Conservation (phyloP, 2,329 filamentous ascomycete genomes). For the Penicillium sp. region DNA sequence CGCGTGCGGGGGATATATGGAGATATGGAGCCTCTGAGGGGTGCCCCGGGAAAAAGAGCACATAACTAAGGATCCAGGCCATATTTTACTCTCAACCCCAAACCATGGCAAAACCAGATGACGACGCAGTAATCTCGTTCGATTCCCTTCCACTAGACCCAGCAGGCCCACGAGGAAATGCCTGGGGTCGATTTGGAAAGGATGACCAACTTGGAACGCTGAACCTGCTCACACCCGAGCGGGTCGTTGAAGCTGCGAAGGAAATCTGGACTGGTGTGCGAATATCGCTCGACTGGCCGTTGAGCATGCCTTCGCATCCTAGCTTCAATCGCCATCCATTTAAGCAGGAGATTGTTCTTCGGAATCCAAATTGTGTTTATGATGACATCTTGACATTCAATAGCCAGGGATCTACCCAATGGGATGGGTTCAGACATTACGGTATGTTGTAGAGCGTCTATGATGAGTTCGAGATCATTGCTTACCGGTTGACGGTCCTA, state of each 20-base stretch:
- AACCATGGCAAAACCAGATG: not conserved
- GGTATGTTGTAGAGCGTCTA: conserved; percentile 1
- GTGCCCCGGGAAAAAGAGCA: not conserved
- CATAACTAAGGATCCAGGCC: no score
- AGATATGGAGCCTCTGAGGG: not conserved
- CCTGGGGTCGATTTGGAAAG: conserved; percentile 55
- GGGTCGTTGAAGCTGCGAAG: conserved; percentile 40
- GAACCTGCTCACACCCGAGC: conserved; percentile 50
- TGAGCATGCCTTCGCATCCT: conserved; percentile 22
- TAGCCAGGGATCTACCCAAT: conserved; percentile 22
- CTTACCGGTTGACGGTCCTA: not conserved
- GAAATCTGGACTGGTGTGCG: conserved; percentile 40
- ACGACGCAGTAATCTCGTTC: conserved; percentile 5
- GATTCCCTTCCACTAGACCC: conserved; percentile 19
- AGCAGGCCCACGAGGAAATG: conserved; percentile 50
- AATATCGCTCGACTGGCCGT: conserved; percentile 24
- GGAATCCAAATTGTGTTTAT: conserved; percentile 17
- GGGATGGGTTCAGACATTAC: conserved; percentile 27
- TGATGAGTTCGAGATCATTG: not conserved
- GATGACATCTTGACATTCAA: conserved; percentile 24
- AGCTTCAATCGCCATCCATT: conserved; percentile 24
- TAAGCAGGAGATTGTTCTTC: conserved; percentile 20
- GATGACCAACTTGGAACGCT: conserved; percentile 53
- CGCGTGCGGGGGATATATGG: not conserved
- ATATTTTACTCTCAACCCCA: not conserved